Percentiles rank a stretch among this genome's conserved stretches.
Evolutionary conservation across 2,329 filamentous ascomycete genomes (phyloP).

Genomic region (Trichoderma brevicompactum): DNA sequence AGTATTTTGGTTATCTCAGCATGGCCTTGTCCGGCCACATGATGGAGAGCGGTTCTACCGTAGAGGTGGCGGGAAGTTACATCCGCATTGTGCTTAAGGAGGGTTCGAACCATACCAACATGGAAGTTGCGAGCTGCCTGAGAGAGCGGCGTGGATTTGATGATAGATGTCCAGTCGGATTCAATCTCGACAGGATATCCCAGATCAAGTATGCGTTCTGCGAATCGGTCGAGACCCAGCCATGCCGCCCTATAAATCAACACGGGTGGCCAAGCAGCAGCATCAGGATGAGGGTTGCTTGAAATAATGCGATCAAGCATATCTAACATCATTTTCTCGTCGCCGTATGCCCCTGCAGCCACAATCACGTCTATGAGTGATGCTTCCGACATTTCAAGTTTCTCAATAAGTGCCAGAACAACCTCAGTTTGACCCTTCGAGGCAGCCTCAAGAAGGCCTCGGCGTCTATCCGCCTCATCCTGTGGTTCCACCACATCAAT

Average conservation of each 20-base stretch:
- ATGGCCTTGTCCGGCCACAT: constrained; percentile 23
- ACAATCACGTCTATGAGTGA: constrained; percentile 21
- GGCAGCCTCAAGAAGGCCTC: constrained; percentile 29
- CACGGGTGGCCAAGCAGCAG: constrained; percentile 17
- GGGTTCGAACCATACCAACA: constrained; percentile 13
- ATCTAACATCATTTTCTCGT: constrained; percentile 25
- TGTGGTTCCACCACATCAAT: constrained; percentile 3
- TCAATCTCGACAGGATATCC: constrained; percentile 19
- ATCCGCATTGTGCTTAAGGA: constrained; percentile 25
- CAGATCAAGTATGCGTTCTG: constrained; percentile 25
- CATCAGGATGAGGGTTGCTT: neutral
- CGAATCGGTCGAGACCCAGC: constrained; percentile 27
- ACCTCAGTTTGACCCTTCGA: constrained; percentile 23
- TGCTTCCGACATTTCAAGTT: constrained; percentile 7
- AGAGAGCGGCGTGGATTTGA: constrained; percentile 22
- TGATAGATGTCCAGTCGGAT: constrained; percentile 13
- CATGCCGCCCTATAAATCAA: constrained; percentile 26
- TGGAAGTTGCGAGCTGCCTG: constrained; percentile 27
- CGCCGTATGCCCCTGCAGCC: constrained; percentile 21
- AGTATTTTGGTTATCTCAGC: constrained; percentile 27
- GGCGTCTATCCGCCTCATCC: constrained; percentile 24
- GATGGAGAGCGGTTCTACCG: constrained; percentile 19
- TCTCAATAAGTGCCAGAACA: constrained; percentile 14
- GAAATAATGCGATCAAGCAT: constrained; percentile 27
- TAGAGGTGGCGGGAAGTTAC: constrained; percentile 5